These are phyloP conservation scores for Malus sieversii DNA, from an alignment of 306 rosid genomes.

Conservation along the genomic window DNA sequence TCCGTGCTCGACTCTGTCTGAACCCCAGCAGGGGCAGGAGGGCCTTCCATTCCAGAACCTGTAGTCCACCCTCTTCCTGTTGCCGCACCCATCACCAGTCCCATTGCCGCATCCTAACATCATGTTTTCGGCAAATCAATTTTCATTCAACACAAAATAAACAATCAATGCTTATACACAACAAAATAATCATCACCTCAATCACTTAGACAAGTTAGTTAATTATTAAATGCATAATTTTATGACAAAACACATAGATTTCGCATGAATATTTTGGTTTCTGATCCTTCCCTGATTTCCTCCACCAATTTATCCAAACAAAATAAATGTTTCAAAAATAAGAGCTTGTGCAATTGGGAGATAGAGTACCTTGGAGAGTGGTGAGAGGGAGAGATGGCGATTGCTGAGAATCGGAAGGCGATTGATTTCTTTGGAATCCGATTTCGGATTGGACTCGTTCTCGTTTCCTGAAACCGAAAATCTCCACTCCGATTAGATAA, in stretches of 20 bases:
- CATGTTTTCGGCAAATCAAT: not conserved
- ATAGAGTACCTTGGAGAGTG: constrained; percentile 57
- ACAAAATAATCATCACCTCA: not conserved
- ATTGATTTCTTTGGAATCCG: constrained; percentile 38
- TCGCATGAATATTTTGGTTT: not conserved
- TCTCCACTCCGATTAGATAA: not conserved
- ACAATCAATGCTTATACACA: not conserved
- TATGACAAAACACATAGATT: not conserved
- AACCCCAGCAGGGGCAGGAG: constrained; percentile 63
- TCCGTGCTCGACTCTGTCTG: constrained; percentile 38
- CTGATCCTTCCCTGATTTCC: not conserved
- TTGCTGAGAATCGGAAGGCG: constrained; percentile 47
- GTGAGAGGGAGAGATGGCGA: constrained; percentile 65
- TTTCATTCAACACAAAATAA: not conserved
- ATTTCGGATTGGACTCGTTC: constrained; percentile 36
- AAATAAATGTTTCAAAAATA: not conserved
- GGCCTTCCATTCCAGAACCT: constrained; percentile 98
- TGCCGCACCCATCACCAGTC: constrained; percentile 86
- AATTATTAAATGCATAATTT: not conserved
- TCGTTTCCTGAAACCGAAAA: constrained; percentile 43
- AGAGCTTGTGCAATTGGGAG: not conserved
- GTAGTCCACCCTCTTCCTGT: constrained; percentile 95
- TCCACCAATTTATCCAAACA: not conserved
- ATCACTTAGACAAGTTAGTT: not conserved
- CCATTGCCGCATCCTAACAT: constrained; percentile 87